These are phyloP conservation scores for Xylariaceae sp. DNA, from an alignment of 2,329 filamentous ascomycete genomes.

Conservation along the genomic window DNA sequence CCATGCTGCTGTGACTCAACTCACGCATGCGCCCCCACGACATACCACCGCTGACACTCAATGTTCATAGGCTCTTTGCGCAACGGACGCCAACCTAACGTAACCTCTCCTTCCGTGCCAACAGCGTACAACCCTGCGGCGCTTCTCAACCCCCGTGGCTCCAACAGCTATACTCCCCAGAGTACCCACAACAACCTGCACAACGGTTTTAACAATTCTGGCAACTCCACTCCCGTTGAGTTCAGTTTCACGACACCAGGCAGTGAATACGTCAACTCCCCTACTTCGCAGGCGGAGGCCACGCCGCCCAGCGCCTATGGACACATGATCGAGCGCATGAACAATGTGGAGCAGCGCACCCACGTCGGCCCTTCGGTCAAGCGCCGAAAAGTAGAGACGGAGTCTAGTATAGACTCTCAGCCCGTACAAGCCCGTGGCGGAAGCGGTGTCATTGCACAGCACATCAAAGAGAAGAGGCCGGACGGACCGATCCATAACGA, in stretches of 20 bases:
- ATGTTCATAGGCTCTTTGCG: conserved; percentile 23
- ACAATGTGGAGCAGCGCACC: conserved; percentile 66
- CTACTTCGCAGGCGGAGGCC: conserved; percentile 4
- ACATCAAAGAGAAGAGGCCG: conserved; percentile 54
- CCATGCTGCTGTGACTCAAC: too few species aligned
- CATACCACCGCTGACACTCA: not conserved
- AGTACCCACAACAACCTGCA: conserved; percentile 8
- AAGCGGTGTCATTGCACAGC: conserved; percentile 59
- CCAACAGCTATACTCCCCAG: conserved; percentile 15
- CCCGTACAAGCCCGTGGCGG: conserved; percentile 43
- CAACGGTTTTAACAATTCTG: conserved; percentile 24
- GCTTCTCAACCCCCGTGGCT: conserved; percentile 40
- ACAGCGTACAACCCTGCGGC: conserved; percentile 38
- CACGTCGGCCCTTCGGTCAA: conserved; percentile 55
- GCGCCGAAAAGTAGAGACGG: conserved; percentile 54
- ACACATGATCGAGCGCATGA: conserved; percentile 69
- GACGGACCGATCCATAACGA: conserved; percentile 39
- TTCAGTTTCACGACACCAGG: conserved; percentile 33
- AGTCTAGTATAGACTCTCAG: conserved; percentile 41
- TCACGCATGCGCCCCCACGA: too few species aligned
- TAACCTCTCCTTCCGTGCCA: conserved; percentile 13
- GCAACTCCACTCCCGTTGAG: conserved; percentile 38
- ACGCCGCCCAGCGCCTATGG: conserved; percentile 42
- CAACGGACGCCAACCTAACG: conserved; percentile 16
- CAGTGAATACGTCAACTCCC: conserved; percentile 17